phyloP scores from a whole-genome alignment of 73 alveolate genomes.

The Diophrys appendiculata region DNA sequence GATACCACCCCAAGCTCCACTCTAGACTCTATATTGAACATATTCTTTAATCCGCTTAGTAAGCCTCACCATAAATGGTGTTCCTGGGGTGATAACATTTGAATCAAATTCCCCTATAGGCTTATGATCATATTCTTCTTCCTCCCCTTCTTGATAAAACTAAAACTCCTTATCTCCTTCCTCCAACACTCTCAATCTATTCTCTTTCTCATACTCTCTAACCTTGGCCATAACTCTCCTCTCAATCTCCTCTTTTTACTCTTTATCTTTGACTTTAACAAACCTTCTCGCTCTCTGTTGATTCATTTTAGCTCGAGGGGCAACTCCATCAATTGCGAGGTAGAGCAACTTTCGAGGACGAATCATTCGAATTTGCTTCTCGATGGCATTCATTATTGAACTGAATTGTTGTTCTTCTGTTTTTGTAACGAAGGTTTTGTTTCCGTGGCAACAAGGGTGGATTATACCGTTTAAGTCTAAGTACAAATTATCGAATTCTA shows the following conservation, averaged over 20 bases:
- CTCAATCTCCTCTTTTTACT: conserved; percentile 62
- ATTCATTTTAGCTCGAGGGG: conserved; percentile 99
- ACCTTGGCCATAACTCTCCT: no score
- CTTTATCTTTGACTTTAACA: conserved; percentile 71
- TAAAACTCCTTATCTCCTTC: no score
- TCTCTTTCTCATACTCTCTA: conserved; percentile 37
- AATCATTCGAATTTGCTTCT: conserved; percentile 75
- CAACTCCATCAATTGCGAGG: conserved; percentile 99
- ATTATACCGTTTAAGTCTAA: conserved; percentile 99
- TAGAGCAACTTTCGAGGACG: conserved; percentile 90
- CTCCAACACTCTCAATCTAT: conserved; percentile 59
- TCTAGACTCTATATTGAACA: conserved; percentile 78
- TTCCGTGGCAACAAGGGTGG: conserved; percentile 87
- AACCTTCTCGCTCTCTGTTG: conserved; percentile 93
- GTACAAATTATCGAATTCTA: conserved; percentile 92
- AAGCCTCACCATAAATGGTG: conserved; percentile 70
- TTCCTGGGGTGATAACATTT: conserved; percentile 94
- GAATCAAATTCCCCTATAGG: no score
- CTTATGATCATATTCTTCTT: no score
- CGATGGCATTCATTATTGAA: conserved; percentile 81
- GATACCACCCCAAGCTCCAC: conserved; percentile 75
- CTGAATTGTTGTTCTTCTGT: conserved; percentile 65
- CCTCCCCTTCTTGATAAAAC: no score
- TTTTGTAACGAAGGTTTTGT: not conserved
- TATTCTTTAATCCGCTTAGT: conserved; percentile 53